Base-by-base conservation (phyloP, 495 filamentous ascomycete genomes). In the Aspergillus affinis region DNA sequence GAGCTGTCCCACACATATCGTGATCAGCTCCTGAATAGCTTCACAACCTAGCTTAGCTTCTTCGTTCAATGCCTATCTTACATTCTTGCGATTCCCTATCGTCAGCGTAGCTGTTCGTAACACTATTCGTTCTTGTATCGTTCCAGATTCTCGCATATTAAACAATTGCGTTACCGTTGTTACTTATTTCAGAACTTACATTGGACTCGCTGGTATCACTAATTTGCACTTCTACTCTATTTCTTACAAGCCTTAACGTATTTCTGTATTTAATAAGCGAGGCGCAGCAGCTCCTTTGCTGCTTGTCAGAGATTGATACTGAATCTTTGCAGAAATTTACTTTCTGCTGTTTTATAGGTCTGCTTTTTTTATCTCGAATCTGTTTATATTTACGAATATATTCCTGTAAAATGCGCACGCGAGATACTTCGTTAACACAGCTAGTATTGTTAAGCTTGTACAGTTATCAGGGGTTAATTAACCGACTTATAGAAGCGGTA, bases 401-500 rank as follows among this genome's bases (percentile, higher is more conserved):
- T 4, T 59, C 52, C 61, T 67, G 50, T 19, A 68, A 17, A 29
- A 55, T 15, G 41, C 44, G 9, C 13, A 68, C 52, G 9, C 58
- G 17, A 19, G 65, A 54, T 54, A 68, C 53, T 2, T 61, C 27
- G 51, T 68, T 68, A 20, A 68, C 54, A 68, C 29, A 61, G 46
- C 60, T 68, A 7, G 57, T 62, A 49, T 70, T 55, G 15, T 63
- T 36, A 13, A 69, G 58, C 48, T 57, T 52, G 19, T 63, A 67
- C 8, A 69, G 73, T 56, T 63, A 68, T 19, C 61, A 51, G 45
- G 65, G 71, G 56, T 79, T 63, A 55, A 76, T 78, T 13, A 61
- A 75, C 19, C 60, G 58, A 64, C 68, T 75, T 52, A 75, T 71
- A n/a, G n/a, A n/a, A n/a, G n/a, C n/a, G 49, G 67, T 63, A 54